Percentiles rank a stretch among this genome's conserved stretches.
Conservation (phyloP, 1,284 basidiomycete genomes). For the Rhodotorula sp. region DNA sequence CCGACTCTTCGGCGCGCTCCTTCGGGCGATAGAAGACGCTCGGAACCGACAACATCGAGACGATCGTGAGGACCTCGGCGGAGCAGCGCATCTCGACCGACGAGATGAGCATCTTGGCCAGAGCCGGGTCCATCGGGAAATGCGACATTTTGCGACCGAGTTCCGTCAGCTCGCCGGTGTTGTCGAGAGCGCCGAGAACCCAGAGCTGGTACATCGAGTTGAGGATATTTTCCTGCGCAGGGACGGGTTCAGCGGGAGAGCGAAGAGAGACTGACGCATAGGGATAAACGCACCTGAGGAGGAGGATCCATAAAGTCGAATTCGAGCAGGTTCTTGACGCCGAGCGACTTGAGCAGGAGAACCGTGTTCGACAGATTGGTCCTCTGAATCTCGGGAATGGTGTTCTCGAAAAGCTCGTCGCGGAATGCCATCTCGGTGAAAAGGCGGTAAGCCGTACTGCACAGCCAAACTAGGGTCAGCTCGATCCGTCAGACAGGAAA, state of each 20-base stretch:
- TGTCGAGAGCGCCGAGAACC: conserved; percentile 96
- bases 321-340: conserved; percentile 90
- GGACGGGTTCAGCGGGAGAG: neutral
- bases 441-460: conserved; percentile 89
- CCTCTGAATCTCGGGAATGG: conserved; percentile 96
- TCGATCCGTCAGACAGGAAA: too few species aligned
- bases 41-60: conserved; percentile 97
- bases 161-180: conserved; percentile 91
- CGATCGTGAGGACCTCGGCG: conserved; percentile 94
- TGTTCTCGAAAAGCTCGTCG: conserved; percentile 95
- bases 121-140: conserved; percentile 82
- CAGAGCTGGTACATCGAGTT: conserved; percentile 99
- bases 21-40: conserved; percentile 50
- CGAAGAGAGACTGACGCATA: conserved; percentile 11
- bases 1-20: conserved; percentile 63
- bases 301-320: conserved; percentile 99
- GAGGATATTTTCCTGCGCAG: conserved; percentile 75
- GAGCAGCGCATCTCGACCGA: conserved; percentile 86
- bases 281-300: conserved; percentile 53
- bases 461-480: neutral
- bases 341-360: conserved; percentile 87
- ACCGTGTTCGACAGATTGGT: conserved; percentile 98
- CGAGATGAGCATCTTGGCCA: conserved; percentile 97
- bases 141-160: conserved; percentile 96
- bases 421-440: conserved; percentile 95